Conservation (phyloP, 148 eudicot genomes). For the Vaccinium macrocarpon region DNA sequence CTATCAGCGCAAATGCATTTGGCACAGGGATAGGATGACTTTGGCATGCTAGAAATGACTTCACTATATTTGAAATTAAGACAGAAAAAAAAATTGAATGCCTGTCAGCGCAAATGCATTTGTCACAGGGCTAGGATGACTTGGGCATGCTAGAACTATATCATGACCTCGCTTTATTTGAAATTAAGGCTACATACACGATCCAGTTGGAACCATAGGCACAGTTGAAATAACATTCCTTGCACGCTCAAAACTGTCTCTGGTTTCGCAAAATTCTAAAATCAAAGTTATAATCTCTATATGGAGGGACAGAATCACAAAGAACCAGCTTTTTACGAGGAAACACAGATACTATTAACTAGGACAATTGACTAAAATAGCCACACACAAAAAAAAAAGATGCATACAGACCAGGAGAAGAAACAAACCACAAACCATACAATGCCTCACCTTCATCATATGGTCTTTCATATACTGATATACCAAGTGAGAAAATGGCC, state of each 20-base stretch:
- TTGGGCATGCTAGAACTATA: background rate
- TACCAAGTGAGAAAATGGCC: background rate
- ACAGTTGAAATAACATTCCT: background rate
- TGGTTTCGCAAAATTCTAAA: background rate
- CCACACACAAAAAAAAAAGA: background rate
- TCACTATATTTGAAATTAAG: background rate
- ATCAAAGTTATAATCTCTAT: background rate
- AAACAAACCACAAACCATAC: background rate
- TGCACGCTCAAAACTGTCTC: background rate
- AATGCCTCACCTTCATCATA: background rate
- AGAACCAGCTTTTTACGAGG: background rate
- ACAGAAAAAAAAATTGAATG: background rate
- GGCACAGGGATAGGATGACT: background rate
- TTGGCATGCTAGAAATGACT: background rate
- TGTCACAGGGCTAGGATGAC: background rate
- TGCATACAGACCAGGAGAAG: background rate
- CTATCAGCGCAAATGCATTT: background rate
- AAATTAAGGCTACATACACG: background rate
- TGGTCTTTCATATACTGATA: background rate
- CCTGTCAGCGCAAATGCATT: background rate
- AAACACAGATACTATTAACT: background rate
- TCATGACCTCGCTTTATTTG: background rate
- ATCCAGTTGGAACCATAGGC: background rate
- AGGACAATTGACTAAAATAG: background rate
- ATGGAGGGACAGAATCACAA: background rate